A percentile compares a stretch with the other conserved stretches of the same genome.
phyloP scores from a whole-genome alignment of 805 yeast genomes.

The Candida ortonii region DNA sequence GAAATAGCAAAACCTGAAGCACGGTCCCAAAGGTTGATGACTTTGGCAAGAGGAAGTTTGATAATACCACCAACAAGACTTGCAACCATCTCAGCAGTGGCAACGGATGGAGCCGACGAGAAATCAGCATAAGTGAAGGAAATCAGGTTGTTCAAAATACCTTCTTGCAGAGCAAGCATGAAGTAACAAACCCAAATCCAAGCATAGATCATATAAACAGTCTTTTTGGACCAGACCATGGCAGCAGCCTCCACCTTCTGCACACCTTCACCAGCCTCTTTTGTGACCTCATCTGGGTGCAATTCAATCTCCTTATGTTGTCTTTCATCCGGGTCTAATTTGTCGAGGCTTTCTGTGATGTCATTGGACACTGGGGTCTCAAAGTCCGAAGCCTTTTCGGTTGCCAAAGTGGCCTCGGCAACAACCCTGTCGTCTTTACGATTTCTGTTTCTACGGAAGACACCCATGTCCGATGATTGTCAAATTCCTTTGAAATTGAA shows the following conservation, averaged over 20 bases:
- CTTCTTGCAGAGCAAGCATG: constrained; percentile 32
- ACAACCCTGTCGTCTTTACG: no score
- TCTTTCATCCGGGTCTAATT: no score
- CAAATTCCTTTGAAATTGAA: no score
- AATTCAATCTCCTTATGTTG: no score
- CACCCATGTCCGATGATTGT: no score
- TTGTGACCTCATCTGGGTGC: constrained; percentile 18
- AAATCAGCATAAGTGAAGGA: constrained; percentile 26
- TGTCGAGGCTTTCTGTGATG: no score
- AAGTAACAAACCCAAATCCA: constrained; percentile 35
- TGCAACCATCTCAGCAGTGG: constrained; percentile 31
- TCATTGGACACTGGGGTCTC: no score
- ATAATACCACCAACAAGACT: constrained; percentile 34
- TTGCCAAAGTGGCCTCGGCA: no score
- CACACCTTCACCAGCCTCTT: constrained; percentile 29
- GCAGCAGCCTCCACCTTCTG: constrained; percentile 31
- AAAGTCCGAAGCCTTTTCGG: no score
- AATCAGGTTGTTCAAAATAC: constrained; percentile 25
- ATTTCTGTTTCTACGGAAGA: no score
- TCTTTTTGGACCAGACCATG: constrained; percentile 31
- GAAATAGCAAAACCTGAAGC: constrained; percentile 29
- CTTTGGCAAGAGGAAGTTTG: constrained; percentile 30
- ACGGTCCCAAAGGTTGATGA: constrained; percentile 30
- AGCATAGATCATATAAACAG: constrained; percentile 28
- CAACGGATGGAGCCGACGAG: constrained; percentile 28